Evolutionary conservation across 2,329 filamentous ascomycete genomes (phyloP).

Genomic region (Colletotrichum cereale): DNA sequence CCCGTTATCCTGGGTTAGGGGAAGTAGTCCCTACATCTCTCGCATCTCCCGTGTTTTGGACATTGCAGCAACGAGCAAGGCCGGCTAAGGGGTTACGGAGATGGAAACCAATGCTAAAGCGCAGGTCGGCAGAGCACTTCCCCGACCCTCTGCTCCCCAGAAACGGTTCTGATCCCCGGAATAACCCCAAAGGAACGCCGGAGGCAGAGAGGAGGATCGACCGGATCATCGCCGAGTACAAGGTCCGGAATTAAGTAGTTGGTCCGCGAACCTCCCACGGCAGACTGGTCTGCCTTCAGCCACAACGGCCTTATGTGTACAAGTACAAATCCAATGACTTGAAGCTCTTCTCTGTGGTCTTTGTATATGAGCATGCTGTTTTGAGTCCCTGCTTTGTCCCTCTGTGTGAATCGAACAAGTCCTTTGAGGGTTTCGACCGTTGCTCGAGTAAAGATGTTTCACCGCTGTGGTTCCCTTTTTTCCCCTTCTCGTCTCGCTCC

Average conservation of each 20-base stretch:
- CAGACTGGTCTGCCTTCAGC: neutral
- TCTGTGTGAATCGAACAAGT: neutral
- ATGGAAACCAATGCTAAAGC: neutral
- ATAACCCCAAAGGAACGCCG: conserved; percentile 55
- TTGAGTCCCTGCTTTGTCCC: neutral
- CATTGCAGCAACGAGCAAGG: neutral
- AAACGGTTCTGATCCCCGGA: conserved; percentile 47
- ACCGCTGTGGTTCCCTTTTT: neutral
- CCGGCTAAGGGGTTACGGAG: neutral
- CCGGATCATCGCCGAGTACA: conserved; percentile 46
- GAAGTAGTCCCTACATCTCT: neutral
- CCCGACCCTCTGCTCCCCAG: conserved; percentile 61
- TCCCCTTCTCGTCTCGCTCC: neutral
- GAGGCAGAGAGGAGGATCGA: conserved; percentile 57
- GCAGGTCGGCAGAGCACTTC: conserved; percentile 51
- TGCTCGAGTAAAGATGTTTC: neutral
- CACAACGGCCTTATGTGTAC: neutral
- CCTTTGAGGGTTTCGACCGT: neutral
- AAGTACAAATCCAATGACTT: neutral
- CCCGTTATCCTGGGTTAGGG: neutral
- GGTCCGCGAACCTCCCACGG: neutral
- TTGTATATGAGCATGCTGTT: neutral
- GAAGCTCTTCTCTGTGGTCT: neutral
- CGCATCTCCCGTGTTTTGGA: neutral
- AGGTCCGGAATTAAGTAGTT: neutral